phyloP scores from a whole-genome alignment of 306 rosid species.

The Prunus davidiana region DNA sequence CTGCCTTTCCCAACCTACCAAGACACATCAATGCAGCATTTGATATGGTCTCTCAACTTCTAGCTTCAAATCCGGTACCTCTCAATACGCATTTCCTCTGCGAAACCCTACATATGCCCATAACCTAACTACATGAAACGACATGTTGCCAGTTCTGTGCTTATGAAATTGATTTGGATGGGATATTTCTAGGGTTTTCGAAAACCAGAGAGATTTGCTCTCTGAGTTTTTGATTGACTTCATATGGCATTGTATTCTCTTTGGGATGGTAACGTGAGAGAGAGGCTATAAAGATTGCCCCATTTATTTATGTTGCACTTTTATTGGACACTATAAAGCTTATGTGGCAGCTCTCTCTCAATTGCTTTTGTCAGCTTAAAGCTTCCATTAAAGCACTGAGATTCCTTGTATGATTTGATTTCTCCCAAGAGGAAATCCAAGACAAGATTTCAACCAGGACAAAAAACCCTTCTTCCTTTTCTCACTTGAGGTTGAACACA shows the following conservation, averaged over 20 bases:
- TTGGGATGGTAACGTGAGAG: constrained; percentile 25
- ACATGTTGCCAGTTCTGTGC: not conserved
- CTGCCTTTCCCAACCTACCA: constrained; percentile 20
- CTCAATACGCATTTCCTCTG: not conserved
- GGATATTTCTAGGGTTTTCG: not conserved
- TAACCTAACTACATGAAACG: constrained; percentile 2
- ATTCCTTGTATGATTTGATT: constrained; percentile 24
- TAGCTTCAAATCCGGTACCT: not conserved
- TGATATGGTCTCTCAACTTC: constrained; percentile 10
- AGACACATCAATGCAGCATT: not conserved
- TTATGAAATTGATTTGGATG: not conserved
- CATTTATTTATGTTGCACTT: constrained; percentile 25
- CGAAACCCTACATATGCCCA: not conserved
- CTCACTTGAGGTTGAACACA: not conserved
- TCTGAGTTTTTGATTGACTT: not conserved
- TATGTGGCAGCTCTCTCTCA: constrained; percentile 21
- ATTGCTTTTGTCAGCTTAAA: constrained; percentile 35
- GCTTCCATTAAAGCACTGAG: constrained; percentile 19
- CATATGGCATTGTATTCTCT: constrained; percentile 8
- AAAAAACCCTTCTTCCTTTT: constrained; percentile 9
- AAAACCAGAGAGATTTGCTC: not conserved
- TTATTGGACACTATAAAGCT: constrained; percentile 30
- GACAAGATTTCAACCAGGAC: constrained; percentile 17
- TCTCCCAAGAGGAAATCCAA: constrained; percentile 19
- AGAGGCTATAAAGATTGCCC: constrained; percentile 17